Conservation (phyloP, 2,329 filamentous ascomycete species). For the Diaporthe helianthi region DNA sequence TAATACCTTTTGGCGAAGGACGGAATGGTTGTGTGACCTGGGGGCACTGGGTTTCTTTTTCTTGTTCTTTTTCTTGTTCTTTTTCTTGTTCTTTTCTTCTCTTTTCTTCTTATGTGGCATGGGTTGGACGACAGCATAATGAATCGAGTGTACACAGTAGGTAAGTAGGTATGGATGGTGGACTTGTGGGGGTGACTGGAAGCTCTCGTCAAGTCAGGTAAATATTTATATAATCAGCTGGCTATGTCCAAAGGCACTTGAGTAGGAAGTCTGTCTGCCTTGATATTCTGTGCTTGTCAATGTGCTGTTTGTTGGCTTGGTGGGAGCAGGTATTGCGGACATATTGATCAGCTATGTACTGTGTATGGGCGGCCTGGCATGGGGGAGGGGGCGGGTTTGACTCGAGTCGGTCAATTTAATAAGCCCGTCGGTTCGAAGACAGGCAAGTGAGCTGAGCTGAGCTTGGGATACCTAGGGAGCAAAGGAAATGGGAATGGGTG, state of each 20-base stretch:
- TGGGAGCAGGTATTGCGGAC: background rate
- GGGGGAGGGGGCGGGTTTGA: background rate
- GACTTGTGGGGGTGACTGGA: background rate
- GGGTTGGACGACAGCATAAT: conserved; percentile 23
- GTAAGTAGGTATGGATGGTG: conserved; percentile 14
- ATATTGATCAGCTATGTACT: background rate
- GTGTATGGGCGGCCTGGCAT: too few relatives aligned
- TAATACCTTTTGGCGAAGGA: background rate
- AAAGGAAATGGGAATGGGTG: background rate
- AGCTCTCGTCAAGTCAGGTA: conserved; percentile 14
- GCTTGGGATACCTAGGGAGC: background rate
- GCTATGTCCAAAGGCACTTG: background rate
- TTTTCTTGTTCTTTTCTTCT: too few relatives aligned
- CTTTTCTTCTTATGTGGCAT: conserved; percentile 20
- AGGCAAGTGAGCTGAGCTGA: too few relatives aligned
- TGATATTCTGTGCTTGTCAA: conserved; percentile 6
- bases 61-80: too few relatives aligned
- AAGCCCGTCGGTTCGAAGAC: background rate
- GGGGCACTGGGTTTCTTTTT: background rate
- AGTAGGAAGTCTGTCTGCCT: background rate
- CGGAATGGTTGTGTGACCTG: background rate
- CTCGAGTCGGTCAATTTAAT: background rate
- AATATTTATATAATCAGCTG: conserved; percentile 21
- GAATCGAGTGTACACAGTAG: conserved; percentile 13
- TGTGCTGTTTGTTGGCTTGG: background rate